These are phyloP conservation scores for Leishmania major DNA, from an alignment of 208 protist species.

Conservation along the genomic window DNA sequence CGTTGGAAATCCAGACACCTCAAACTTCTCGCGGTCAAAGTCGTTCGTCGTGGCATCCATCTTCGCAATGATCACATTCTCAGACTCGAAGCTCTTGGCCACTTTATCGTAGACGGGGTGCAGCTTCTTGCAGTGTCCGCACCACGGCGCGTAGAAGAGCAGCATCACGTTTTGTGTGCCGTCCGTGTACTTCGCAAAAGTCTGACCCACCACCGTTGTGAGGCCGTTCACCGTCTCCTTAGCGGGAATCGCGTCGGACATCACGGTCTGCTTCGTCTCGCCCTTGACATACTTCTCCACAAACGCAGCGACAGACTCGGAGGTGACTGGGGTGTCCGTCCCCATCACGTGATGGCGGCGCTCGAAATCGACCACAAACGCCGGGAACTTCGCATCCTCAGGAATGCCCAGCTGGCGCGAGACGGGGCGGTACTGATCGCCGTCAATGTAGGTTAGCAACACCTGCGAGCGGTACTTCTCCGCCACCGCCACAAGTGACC, in stretches of 20 bases:
- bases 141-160: slow-evolving; percentile 97
- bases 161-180: slow-evolving; percentile 90
- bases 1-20: slow-evolving; percentile 84
- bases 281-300: slow-evolving; percentile 58
- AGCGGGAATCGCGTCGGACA: slow-evolving; percentile 66
- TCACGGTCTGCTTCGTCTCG: slow-evolving; percentile 44
- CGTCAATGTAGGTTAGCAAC: slow-evolving; percentile 78
- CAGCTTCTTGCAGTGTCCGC: slow-evolving; percentile 95
- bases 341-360: slow-evolving; percentile 62
- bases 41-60: slow-evolving; percentile 80
- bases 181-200: slow-evolving; percentile 52
- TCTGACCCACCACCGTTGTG: slow-evolving; percentile 81
- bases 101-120: slow-evolving; percentile 83
- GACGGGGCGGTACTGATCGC: slow-evolving; percentile 67
- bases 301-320: slow-evolving; percentile 54
- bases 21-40: slow-evolving; percentile 42
- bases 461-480: slow-evolving; percentile 74
- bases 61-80: slow-evolving; percentile 83
- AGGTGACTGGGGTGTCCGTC: slow-evolving; percentile 39
- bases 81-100: slow-evolving; percentile 51
- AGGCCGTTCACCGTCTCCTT: slow-evolving; percentile 75
- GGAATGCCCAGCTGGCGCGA: slow-evolving; percentile 61
- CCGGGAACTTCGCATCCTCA: slow-evolving; percentile 66
- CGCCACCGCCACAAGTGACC: slow-evolving; percentile 49
- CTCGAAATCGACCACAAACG: slow-evolving; percentile 68